These are phyloP conservation scores for Trichoderma koningii DNA, from an alignment of 2,329 filamentous ascomycete genomes.

Conservation along the genomic window DNA sequence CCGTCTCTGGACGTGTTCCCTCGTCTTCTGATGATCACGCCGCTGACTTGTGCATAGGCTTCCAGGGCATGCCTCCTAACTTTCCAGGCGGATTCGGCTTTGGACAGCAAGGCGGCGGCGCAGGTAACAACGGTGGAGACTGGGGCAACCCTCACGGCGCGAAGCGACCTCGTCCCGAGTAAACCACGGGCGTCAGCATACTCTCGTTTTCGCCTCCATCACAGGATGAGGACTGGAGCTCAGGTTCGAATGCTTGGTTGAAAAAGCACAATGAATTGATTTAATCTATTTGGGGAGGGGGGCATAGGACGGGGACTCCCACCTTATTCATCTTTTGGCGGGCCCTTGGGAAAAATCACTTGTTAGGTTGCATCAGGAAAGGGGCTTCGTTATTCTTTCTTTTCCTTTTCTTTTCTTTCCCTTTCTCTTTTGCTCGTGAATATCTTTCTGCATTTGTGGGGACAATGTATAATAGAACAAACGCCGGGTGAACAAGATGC, in stretches of 20 bases:
- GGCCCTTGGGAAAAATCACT: constrained; percentile 1
- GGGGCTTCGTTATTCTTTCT: background rate
- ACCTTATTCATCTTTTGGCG: background rate
- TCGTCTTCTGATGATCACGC: background rate
- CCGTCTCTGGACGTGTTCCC: background rate
- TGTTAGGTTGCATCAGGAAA: constrained; percentile 18
- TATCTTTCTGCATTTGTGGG: too few relatives aligned
- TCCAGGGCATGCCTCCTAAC: constrained; percentile 67
- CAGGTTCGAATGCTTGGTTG: background rate
- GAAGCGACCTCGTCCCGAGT: constrained; percentile 76
- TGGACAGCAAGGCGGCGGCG: constrained; percentile 49
- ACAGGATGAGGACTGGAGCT: background rate
- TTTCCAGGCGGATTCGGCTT: constrained; percentile 75
- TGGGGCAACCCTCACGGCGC: constrained; percentile 81
- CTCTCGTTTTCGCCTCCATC: background rate
- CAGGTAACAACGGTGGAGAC: constrained; percentile 51
- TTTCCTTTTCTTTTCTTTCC: constrained; percentile 11
- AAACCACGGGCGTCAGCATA: constrained; percentile 31
- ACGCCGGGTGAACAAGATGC: constrained; percentile 22
- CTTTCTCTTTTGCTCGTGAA: background rate
- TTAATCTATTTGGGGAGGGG: background rate
- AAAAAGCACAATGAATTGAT: background rate
- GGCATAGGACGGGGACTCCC: background rate
- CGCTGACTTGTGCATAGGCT: constrained; percentile 49
- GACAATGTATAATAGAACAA: constrained; percentile 27